Base-by-base conservation (phyloP, 2,329 filamentous ascomycete species). In the Diaporthe vexans region DNA sequence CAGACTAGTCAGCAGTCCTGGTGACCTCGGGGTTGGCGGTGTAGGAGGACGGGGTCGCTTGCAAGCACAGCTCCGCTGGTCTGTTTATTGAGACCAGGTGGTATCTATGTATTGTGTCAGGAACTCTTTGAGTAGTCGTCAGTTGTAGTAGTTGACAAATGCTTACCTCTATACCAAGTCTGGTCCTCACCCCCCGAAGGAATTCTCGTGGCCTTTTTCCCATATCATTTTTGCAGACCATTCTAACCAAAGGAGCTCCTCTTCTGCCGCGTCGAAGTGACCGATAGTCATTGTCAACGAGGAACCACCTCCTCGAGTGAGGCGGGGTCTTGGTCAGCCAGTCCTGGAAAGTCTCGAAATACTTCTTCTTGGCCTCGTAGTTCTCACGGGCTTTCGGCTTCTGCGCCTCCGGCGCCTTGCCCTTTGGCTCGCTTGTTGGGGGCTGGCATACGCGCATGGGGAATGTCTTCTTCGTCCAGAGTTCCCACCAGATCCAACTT, bases 271-370 rank as follows among this genome's bases (percentile, higher is more conserved):
- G n/a, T 63, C 43, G 2, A 61, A 24, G 15, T 11, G 26, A 2
- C 10, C 4, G 21, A 61, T 24, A n/a, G n/a, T n/a, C n/a, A 4
- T 72, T 29, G 33, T 74, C 46, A 15, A 58, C 11, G 1, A 71
- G 40, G 48, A 57, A 76, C 68, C 72, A 76, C 3, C 74, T 68
- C 9, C 74, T 61, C 24, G 74, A 76, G 40, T 72, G 74, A 24
- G 72, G 72, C 8, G 74, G 72, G 6, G 74, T 58, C 51, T 76
- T 76, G 24, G 40, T 63, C 10, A 76, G 17, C 46, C 58, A 71
- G 15, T 48, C 13, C 19, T 15, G n/a, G 48, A 76, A 76, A 1
- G 3, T 51, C 3, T 57, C 21, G 46, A 72, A 43, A 17, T 35
- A 68, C 1, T 26, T 8, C 17, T 33, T n/a, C 68, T 75, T 65